These are phyloP conservation scores for Aethionema arabicum DNA, from an alignment of 345 rosid species.

Conservation along the genomic window DNA sequence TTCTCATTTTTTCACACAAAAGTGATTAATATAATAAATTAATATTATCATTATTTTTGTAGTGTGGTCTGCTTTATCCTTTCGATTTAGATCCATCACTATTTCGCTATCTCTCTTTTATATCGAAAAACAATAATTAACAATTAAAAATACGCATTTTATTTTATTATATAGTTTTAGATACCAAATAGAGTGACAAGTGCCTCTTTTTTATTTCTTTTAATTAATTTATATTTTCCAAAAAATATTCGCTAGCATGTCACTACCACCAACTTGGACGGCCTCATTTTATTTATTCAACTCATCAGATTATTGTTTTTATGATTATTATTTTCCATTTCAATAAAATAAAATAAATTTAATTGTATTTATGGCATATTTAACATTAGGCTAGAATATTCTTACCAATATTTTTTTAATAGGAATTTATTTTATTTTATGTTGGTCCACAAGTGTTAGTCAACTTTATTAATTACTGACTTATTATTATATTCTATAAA, in stretches of 20 bases:
- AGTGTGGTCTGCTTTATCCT: conserved; percentile 34
- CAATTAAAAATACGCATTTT: conserved; percentile 8
- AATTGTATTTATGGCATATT: conserved; percentile 17
- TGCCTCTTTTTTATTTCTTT: background rate
- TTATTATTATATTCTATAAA: background rate
- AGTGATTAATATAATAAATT: conserved; percentile 4
- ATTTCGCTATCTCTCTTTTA: background rate
- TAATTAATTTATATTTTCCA: background rate
- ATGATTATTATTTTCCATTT: too few relatives aligned
- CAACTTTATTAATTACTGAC: background rate
- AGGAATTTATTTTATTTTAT: background rate
- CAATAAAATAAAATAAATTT: background rate
- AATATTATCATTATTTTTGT: conserved; percentile 14
- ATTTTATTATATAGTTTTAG: conserved; percentile 6
- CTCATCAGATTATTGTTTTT: background rate
- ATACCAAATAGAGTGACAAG: conserved; percentile 31
- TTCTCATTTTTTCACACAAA: conserved; percentile 27
- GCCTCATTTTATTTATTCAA: conserved; percentile 32
- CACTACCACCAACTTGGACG: conserved; percentile 37
- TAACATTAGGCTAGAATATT: conserved; percentile 6
- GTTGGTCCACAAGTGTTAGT: background rate
- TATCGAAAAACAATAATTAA: background rate
- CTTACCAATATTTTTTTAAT: conserved; percentile 1
- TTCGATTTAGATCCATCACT: conserved; percentile 4
- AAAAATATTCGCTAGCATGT: conserved; percentile 30